Evolutionary conservation across 768 basidiomycete species (phyloP).

Genomic region (Omphalotus guepiniiformis): DNA sequence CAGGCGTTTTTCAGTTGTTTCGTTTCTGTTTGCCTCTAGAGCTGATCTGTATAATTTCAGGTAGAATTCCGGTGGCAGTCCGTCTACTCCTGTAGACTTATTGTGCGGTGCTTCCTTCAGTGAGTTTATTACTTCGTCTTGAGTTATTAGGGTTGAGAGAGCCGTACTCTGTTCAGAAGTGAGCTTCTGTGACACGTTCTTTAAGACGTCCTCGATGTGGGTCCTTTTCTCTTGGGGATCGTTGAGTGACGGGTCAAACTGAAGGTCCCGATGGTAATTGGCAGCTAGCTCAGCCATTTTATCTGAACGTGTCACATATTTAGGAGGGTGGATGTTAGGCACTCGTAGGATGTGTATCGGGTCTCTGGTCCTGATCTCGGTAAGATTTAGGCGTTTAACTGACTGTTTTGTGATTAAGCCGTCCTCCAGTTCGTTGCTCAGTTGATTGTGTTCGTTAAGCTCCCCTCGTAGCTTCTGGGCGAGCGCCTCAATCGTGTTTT

Average conservation of each 20-base stretch:
- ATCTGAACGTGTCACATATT: background rate
- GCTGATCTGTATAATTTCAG: background rate
- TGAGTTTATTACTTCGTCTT: constrained; percentile 1
- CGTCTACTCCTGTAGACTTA: constrained; percentile 10
- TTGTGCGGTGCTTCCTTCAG: constrained; percentile 7
- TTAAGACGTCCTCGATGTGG: background rate
- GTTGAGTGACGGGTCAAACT: background rate
- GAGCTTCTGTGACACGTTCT: background rate
- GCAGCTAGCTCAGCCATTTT: constrained; percentile 13
- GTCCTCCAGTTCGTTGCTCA: background rate
- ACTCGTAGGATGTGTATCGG: background rate
- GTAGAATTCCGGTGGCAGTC: constrained; percentile 18
- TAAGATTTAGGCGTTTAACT: background rate
- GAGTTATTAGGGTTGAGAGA: too few species aligned
- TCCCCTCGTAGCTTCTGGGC: background rate
- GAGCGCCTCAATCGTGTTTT: background rate
- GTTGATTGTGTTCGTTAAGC: background rate
- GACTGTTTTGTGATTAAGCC: background rate
- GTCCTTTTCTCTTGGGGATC: background rate
- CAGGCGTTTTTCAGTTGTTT: background rate
- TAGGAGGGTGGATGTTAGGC: background rate
- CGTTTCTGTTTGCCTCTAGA: constrained; percentile 3
- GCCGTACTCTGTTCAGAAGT: background rate
- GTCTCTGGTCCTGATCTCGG: background rate
- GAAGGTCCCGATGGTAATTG: constrained; percentile 8